Base-by-base conservation (phyloP, 805 yeast genomes). In the Pichia sporocuriosa region DNA sequence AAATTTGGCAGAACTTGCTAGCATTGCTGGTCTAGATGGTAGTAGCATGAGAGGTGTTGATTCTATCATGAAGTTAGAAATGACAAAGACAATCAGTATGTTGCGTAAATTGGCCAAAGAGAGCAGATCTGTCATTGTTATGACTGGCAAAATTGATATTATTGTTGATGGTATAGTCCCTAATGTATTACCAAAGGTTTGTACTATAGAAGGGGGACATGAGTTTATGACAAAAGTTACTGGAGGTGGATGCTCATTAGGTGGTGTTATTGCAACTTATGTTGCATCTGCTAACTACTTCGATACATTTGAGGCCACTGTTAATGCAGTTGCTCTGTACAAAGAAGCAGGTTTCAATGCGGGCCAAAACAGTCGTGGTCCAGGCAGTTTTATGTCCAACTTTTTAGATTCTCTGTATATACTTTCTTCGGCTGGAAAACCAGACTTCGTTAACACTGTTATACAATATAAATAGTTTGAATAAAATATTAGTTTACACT, bases 161-260 rank as follows among this genome's bases (percentile, higher is more conserved):
- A 55, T 79, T 9, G 72, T 67, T 4, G 73, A 72, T 49, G 80
- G 81, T 17, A 49, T 47, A 4, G 37, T 49, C 8, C 39, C 59
- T 2, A 47, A 59, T 12, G n/a, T 41, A 12, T 12, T 13, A 1
- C 32, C 39, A 3, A 37, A 38, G n/a, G 44, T 44, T 13, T 21
- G 49, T 15, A 50, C 55, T 3, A 55, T 79, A 4, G 43, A 52
- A 8, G 90, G 89, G 6, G 87, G 93, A 1, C 70, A 75, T 49
- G 61, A 61, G 17, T 50, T 78, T 15, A 79, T 86, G 82, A 80
- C 81, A 0, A 57, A 64, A 10, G 73, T 86, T 5, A 86, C 95
- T 0, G 95, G 94, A 0, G 68, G 88, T 2, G 96, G 96, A 0
- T 87, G 96, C 48, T 75, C 90, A 0, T 61, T 87, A 29, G 95